Evolutionary conservation across 2,329 filamentous ascomycete species (phyloP).

Genomic region (Pleomassaria siparia): DNA sequence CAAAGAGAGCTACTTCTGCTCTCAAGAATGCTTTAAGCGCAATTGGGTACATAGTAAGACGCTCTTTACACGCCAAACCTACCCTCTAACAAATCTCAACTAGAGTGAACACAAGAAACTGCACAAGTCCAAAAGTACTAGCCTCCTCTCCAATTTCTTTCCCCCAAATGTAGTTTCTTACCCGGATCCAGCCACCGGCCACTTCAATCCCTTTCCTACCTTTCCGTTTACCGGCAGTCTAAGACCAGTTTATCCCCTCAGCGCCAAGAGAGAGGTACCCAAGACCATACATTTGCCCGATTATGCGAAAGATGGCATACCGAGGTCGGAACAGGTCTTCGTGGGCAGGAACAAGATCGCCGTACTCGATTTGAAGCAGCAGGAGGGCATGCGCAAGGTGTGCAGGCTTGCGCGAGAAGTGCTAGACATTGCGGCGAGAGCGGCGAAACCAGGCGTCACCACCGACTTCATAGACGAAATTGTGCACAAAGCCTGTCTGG

Average conservation of each 20-base stretch:
- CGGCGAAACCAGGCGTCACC: constrained; percentile 84
- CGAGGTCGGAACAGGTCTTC: constrained; percentile 64
- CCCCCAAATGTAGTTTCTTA: constrained; percentile 83
- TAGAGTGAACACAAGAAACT: constrained; percentile 79
- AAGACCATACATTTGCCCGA: constrained; percentile 81
- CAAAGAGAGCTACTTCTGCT: constrained; percentile 93
- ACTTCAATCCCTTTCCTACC: constrained; percentile 88
- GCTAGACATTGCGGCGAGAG: constrained; percentile 84
- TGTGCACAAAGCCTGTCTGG: constrained; percentile 91
- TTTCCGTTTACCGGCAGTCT: constrained; percentile 80
- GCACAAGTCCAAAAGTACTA: constrained; percentile 82
- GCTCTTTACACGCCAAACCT: constrained; percentile 7
- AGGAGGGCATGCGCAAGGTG: constrained; percentile 90
- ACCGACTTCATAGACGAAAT: constrained; percentile 95
- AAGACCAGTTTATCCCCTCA: constrained; percentile 72
- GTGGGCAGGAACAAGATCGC: constrained; percentile 78
- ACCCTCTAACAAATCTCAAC: constrained; percentile 23
- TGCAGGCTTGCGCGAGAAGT: constrained; percentile 87
- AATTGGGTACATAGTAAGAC: constrained; percentile 74
- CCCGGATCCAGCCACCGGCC: constrained; percentile 85
- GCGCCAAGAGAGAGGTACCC: constrained; percentile 59
- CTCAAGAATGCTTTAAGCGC: constrained; percentile 97
- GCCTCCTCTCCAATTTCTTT: constrained; percentile 71
- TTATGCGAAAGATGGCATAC: constrained; percentile 83
- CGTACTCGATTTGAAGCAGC: constrained; percentile 75